Evolutionary conservation across 2,329 filamentous ascomycete species (phyloP), one percentile per base, ranked within the genome.

Genomic region (Karstenula rhodostoma): DNA sequence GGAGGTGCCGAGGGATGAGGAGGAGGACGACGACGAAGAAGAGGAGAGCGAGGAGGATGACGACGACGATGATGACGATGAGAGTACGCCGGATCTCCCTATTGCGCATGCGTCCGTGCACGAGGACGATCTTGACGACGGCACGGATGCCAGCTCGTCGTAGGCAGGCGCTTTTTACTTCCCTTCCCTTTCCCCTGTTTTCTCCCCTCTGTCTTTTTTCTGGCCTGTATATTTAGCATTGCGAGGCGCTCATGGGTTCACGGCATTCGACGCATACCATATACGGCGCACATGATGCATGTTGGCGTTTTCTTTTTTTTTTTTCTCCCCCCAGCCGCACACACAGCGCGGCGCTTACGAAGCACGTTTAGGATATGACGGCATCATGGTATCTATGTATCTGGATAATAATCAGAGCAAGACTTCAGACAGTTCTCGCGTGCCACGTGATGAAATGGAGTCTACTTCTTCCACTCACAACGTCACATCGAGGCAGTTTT

Each of bases 1-100:
- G 58, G 78, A 78, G n/a, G 73, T 79, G 3, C 80, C 81, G 35
- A 78, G 77, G 17, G 79, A 79, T 23, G 81, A 80, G 0, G 81
- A 82, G 22, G 81, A 74, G 1, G 71, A 76, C 3, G 78, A 78
- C 0, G 67, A 63, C 1, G 67, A 70, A 1, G 65, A 72, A 1
- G 65, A 72, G 6, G 67, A 68, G n/a, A n/a, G n/a, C n/a, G n/a
- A n/a, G 29, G 29, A 10, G 29, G 29, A 32, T 0, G 68, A 74
- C 23, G 59, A 57, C 33, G 56, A 61, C 19, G 67, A 67, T 25
- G 58, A 55, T 47, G 58, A 60, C 50, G 51, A 60, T 46, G 51
- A 54, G 37, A 54, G 49, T 25, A 56, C 29, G n/a, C 33, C 22
- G 13, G 48, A 27, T 15, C 37, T 43, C 22, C 37, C 22, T 8